Evolutionary conservation across 345 rosid genomes (phyloP), one percentile per base, ranked within the genome.

Genomic region (Atalantia buxifolia): DNA sequence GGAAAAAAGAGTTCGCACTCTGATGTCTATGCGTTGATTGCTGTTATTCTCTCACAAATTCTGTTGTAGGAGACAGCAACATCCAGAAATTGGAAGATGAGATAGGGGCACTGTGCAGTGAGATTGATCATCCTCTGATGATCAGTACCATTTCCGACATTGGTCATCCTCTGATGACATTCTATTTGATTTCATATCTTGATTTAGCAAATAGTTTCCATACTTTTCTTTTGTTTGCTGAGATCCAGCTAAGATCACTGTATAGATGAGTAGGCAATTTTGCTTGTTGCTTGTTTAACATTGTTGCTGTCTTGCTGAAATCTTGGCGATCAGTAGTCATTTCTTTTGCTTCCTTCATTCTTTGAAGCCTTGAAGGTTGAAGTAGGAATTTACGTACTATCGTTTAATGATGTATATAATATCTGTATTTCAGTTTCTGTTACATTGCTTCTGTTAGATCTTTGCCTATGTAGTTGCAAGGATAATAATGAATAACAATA

Each of bases 21-120:
- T 96, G 65, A 89, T 92, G 97, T 90, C 97, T 2, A 85, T 96
- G 93, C 88, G 97, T 30, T 86, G 85, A 85, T 81, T 73, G 33
- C 3, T 19, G 66, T 31, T 14, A 30, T 50, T 42, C 16, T 28
- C 7, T 5, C 50, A 45, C 31, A 65, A 31, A 13, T 13, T 53
- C 18, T 65, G 64, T 66, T 61, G 21, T 57, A 61, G 74, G 38
- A 48, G 82, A 68, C 77, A 28, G 19, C 30, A 13, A 30, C 8
- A 6, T 59, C 50, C 66, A 72, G 57, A n/a, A 33, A 71, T 27
- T 31, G 42, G 45, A 31, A 22, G 12, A 12, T 14, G 40, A 31
- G 48, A 40, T 24, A 8, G 40, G 55, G 55, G 64, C 10, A 72
- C 65, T 75, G 38, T 16, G 48, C 31, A 77, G 79, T 69, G 79